Base-by-base conservation (phyloP, 306 rosid genomes). In the Erythrophleum fordii region DNA sequence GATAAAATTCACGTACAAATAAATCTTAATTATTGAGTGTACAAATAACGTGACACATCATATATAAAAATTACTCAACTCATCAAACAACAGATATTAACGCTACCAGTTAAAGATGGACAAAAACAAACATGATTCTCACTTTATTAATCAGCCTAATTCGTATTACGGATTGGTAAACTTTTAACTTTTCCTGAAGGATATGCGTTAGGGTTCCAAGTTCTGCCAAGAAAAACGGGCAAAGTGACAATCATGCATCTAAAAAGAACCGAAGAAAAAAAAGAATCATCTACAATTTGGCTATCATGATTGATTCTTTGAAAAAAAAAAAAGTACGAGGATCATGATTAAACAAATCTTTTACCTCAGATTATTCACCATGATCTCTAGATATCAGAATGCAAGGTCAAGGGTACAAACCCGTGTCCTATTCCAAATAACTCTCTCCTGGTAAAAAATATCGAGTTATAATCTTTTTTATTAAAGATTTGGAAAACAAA, bases 171-270 rank as follows among this genome's bases (percentile, higher is more conserved):
- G 72, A 18, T 68, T 42, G 29, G 53, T 53, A 68, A 68, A 12
- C 53, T 42, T 68, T 68, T 68, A 53, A 68, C 73, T 41, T 22
- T 42, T 68, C 0, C 5, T 22, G 0, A 5, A 11, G 73, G 11
- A 68, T 23, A 22, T 22, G 53, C 73, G 11, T 22, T 22, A 10
- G 28, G 9, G 25, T 68, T 68, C 16, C 51, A 68, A 8, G 52
- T 68, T 42, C 4, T 68, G 52, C 73, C 73, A 42, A 68, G 52
- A 68, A 41, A 26, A 42, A 22, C 28, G 72, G 53, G 35, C 25
- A 68, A 64, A 68, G 73, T 22, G 52, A 41, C 73, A 41, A 68
- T 68, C 28, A 66, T n/a, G 72, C 49, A 66, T 66, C 51, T 66
- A 14, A 39, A 39, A 49, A 6, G 16, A 14, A 20, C 5, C n/a